Percentiles rank a stretch among this genome's conserved stretches.
These are phyloP conservation scores for Lecanoromycetidae sp. DNA, from an alignment of 2,329 filamentous ascomycete genomes.

Conservation along the genomic window DNA sequence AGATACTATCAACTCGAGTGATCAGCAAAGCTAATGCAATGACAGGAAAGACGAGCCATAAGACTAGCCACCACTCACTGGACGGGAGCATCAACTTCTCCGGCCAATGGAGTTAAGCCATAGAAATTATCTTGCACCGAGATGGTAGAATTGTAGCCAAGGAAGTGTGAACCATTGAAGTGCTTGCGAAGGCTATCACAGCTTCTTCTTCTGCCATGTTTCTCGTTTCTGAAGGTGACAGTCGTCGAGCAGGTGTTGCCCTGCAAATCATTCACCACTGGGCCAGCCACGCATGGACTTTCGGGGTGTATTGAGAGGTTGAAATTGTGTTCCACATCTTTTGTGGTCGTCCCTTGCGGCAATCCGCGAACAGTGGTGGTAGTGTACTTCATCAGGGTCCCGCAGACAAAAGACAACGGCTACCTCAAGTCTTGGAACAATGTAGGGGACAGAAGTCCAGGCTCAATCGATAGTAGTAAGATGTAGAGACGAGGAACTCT, in stretches of 20 bases:
- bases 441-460: too few relatives aligned
- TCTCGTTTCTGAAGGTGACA: conserved; percentile 8
- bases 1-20: neutral
- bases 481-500: too few relatives aligned
- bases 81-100: neutral
- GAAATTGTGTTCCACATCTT: conserved; percentile 1
- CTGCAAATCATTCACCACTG: conserved; percentile 3
- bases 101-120: conserved; percentile 1
- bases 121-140: conserved; percentile 1
- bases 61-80: neutral
- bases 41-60: neutral
- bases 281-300: conserved; percentile 2
- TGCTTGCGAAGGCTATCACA: neutral
- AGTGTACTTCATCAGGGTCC: conserved; percentile 9
- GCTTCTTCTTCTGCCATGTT: neutral
- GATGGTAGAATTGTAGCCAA: neutral
- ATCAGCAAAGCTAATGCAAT: neutral
- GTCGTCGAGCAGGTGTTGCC: conserved; percentile 3
- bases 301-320: neutral
- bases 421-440: too few relatives aligned
- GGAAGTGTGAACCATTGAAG: neutral
- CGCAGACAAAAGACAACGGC: too few relatives aligned
- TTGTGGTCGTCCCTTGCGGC: neutral
- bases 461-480: too few relatives aligned
- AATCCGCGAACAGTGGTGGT: conserved; percentile 4